These are phyloP conservation scores for Sphagnum contortum DNA, from an alignment of 225 moss, liverwort and hornwort species.

Conservation along the genomic window DNA sequence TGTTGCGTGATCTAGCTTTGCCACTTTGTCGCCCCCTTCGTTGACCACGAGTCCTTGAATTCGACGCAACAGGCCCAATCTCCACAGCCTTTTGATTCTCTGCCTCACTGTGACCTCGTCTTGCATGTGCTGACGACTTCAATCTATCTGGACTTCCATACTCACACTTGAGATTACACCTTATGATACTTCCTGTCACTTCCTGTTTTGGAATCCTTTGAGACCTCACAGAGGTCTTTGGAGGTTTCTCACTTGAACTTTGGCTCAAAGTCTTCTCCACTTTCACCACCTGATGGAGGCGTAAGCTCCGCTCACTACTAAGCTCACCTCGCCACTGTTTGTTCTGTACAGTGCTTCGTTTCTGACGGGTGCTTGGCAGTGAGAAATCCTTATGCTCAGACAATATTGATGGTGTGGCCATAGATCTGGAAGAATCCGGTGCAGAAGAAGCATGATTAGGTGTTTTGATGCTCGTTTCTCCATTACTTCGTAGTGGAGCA, in stretches of 20 bases:
- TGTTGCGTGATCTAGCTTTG: constrained; percentile 15
- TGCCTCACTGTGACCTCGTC: constrained; percentile 21
- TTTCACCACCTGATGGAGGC: background rate
- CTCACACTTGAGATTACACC: background rate
- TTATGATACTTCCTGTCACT: background rate
- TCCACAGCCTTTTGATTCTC: constrained; percentile 35
- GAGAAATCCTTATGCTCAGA: constrained; percentile 7
- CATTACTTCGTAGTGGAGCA: constrained; percentile 40
- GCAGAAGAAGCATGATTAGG: constrained; percentile 6
- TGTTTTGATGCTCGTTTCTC: constrained; percentile 30
- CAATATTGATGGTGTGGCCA: constrained; percentile 2
- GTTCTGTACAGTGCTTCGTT: constrained; percentile 13
- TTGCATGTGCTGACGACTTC: constrained; percentile 11
- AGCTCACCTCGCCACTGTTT: background rate
- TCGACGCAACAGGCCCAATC: constrained; percentile 39
- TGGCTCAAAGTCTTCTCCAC: constrained; percentile 23
- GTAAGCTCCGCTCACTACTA: constrained; percentile 10
- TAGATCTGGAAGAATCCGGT: constrained; percentile 28
- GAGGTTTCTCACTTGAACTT: too few species aligned
- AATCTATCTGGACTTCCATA: constrained; percentile 12
- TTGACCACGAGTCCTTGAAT: constrained; percentile 12
- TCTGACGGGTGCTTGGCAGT: constrained; percentile 17
- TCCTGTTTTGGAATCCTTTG: background rate
- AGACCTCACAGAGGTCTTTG: background rate
- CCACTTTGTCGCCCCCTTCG: constrained; percentile 29